phyloP scores from a whole-genome alignment of 164 flowering plant genomes.

The Nymphaea thermarum region DNA sequence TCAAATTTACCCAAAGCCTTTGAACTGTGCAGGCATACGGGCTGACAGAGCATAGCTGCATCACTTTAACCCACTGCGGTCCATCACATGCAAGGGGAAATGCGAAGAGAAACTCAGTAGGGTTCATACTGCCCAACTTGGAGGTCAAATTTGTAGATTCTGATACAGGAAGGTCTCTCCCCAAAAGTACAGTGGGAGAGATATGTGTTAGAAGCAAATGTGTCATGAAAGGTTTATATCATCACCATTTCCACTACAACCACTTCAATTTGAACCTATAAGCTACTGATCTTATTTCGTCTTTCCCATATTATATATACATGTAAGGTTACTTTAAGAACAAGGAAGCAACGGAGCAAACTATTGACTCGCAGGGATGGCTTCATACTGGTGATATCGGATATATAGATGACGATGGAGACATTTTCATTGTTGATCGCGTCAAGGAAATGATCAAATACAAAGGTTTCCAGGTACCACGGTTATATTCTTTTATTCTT shows the following conservation, averaged over 20 bases:
- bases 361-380: slow-evolving; percentile 77
- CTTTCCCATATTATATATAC: not conserved
- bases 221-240: slow-evolving; percentile 72
- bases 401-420: slow-evolving; percentile 89
- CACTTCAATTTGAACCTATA: not conserved
- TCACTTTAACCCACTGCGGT: slow-evolving; percentile 69
- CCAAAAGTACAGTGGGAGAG: slow-evolving; percentile 71
- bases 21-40: slow-evolving; percentile 68
- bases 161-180: slow-evolving; percentile 61
- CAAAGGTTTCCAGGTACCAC: slow-evolving; percentile 85
- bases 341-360: slow-evolving; percentile 57
- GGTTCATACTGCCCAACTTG: slow-evolving; percentile 82
- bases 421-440: slow-evolving; percentile 84
- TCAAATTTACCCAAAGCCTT: no score
- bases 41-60: slow-evolving; percentile 95
- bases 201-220: slow-evolving; percentile 91
- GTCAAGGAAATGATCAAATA: slow-evolving; percentile 93
- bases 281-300: not conserved
- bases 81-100: slow-evolving; percentile 24
- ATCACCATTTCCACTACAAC: not conserved
- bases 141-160: slow-evolving; percentile 90
- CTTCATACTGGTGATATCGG: slow-evolving; percentile 97
- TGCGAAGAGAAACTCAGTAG: slow-evolving; percentile 81
- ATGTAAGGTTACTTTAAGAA: slow-evolving; percentile 70
- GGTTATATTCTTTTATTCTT: not conserved